phyloP scores from a whole-genome alignment of 352 stramenopile species.

The Blastocystis sp. region DNA sequence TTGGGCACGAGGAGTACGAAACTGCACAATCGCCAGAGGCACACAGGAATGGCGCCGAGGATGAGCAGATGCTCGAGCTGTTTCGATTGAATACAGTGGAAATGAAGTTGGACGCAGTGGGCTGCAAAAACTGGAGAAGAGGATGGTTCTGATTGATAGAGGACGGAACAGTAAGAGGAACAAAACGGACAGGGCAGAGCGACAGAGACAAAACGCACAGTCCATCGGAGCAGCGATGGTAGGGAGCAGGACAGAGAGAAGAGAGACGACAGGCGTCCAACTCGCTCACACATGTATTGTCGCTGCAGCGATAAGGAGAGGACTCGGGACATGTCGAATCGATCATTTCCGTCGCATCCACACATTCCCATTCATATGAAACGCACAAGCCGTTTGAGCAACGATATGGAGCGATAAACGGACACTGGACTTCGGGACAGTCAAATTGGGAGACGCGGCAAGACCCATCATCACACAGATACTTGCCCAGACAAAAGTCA shows the following conservation, averaged over 20 bases:
- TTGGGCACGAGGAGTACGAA: not conserved
- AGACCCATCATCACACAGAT: slow-evolving; percentile 3
- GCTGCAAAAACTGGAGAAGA: slow-evolving; percentile 7
- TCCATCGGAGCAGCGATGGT: not conserved
- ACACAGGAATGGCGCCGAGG: not conserved
- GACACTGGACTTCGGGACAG: slow-evolving; percentile 10
- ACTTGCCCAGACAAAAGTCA: slow-evolving; percentile 23
- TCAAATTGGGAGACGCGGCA: not conserved
- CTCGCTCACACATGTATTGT: not conserved
- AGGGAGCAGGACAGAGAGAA: not conserved
- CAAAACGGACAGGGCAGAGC: not conserved
- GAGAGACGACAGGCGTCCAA: not conserved
- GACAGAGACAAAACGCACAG: not conserved
- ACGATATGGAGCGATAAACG: not conserved
- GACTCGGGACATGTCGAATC: not conserved
- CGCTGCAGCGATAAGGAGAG: not conserved
- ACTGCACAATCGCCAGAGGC: not conserved
- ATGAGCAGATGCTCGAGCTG: not conserved
- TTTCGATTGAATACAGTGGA: not conserved
- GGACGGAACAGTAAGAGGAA: not conserved
- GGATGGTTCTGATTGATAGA: not conserved
- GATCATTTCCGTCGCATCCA: not conserved
- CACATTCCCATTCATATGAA: not conserved
- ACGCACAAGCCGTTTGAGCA: slow-evolving; percentile 27
- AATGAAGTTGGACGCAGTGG: not conserved